Conservation (phyloP, 2,329 filamentous ascomycete species). For the Zymoseptoria tritici region DNA sequence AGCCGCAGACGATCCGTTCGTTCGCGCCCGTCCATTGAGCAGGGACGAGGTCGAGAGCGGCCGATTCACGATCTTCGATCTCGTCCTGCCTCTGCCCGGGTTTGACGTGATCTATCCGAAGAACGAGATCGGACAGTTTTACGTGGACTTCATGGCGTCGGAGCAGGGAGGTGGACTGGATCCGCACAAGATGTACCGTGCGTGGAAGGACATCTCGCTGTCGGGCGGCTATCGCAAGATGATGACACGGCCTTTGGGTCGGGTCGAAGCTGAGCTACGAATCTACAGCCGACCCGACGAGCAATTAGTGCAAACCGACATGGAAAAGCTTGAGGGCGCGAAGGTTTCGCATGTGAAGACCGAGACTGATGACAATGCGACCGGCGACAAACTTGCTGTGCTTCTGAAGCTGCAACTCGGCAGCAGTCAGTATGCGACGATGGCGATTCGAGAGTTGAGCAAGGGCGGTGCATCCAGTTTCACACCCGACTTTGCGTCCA, state of each 20-base stretch:
- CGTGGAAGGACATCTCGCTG: conserved; percentile 79
- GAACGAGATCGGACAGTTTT: conserved; percentile 78
- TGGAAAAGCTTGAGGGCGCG: conserved; percentile 52
- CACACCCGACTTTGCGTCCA: conserved; percentile 52
- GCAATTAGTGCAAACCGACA: conserved; percentile 83
- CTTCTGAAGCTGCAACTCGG: conserved; percentile 68
- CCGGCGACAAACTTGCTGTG: conserved; percentile 53
- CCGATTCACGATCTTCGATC: conserved; percentile 71
- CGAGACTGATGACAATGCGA: conserved; percentile 17
- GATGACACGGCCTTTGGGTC: conserved; percentile 58
- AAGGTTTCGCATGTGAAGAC: conserved; percentile 10
- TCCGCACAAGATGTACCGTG: conserved; percentile 77
- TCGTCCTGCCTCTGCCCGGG: conserved; percentile 87
- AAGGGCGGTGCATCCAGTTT: conserved; percentile 56
- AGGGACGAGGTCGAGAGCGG: conserved; percentile 71
- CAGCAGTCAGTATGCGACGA: conserved; percentile 76
- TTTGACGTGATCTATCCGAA: conserved; percentile 80
- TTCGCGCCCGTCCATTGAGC: conserved; percentile 65
- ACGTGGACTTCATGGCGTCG: conserved; percentile 76
- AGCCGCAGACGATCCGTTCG: conserved; percentile 48
- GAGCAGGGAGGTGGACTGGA: conserved; percentile 70
- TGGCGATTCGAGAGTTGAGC: conserved; percentile 73
- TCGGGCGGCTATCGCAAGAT: conserved; percentile 84
- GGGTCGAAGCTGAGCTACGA: conserved; percentile 59
- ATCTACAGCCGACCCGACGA: conserved; percentile 63